Base-by-base conservation (phyloP, 768 basidiomycete genomes). In the Agrocybe praecox region DNA sequence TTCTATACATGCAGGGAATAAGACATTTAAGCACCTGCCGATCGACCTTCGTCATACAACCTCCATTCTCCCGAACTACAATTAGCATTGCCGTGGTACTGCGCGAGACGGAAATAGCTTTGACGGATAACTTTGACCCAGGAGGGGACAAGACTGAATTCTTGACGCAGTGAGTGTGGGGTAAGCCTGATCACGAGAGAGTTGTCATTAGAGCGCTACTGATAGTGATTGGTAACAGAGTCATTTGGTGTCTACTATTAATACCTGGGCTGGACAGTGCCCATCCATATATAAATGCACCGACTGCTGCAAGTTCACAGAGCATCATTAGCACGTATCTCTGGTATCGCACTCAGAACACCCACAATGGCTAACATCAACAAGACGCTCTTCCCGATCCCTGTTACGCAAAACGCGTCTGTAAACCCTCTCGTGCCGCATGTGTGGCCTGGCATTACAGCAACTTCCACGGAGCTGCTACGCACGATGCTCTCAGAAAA, bases 401-500 rank as follows among this genome's bases (percentile, higher is more conserved):
- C 52, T 11, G 23, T 23, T 6, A n/a, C 23, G 9, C 14, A 22
- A 15, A 26, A 17, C 17, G 22, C 22, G 7, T 8, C 12, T 2
- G 18, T 43, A 9, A 44, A 43, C 12, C 19, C 26, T 42, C 44
- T 44, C 15, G 23, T 44, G 14, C 49, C 55, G 24, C 48, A 29
- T 43, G 43, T 49, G 24, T 68, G 65, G 67, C 66, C 67, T 9
- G 71, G 71, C 21, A 59, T 61, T 22, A 65, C 56, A 2, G 46
- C 58, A 9, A 40, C 53, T 45, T 74, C 76, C 2, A 69, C 73
- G 50, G 36, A 60, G 29, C 56, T 68, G 2, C 49, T 78, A 0
- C 60, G 53, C 0, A 46, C 67, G 6, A 55, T 75, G 9, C 68
- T 86, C 47, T 79, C 76, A 56, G 80, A 84, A 4, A 82, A 82